phyloP scores from a whole-genome alignment of 2,329 filamentous ascomycete genomes.

The Colletotrichum australisinense region DNA sequence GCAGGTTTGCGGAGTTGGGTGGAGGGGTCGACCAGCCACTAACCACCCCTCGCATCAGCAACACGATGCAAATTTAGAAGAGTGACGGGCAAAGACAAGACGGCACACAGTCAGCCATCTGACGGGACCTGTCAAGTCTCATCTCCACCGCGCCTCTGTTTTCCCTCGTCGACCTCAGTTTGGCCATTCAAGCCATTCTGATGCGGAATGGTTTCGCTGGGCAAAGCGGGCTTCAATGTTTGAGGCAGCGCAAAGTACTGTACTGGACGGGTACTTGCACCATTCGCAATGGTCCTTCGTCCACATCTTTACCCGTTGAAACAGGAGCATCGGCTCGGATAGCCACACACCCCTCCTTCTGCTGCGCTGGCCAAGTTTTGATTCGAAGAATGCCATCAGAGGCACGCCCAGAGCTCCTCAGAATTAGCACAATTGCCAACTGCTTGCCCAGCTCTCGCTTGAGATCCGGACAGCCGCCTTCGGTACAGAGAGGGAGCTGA shows the following conservation, averaged over 20 bases:
- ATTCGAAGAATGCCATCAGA: constrained; percentile 5
- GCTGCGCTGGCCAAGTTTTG: neutral
- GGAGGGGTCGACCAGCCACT: constrained; percentile 6
- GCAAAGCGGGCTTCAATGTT: neutral
- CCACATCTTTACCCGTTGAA: constrained; percentile 23
- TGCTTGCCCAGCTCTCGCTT: constrained; percentile 7
- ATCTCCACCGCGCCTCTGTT: neutral
- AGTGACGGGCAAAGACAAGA: constrained; percentile 3
- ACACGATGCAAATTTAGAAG: neutral
- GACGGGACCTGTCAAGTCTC: constrained; percentile 6
- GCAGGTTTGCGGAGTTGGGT: constrained; percentile 9
- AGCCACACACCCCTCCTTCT: constrained; percentile 11
- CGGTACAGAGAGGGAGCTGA: neutral
- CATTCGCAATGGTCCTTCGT: neutral
- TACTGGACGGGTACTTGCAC: constrained; percentile 1
- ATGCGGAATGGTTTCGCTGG: constrained; percentile 21
- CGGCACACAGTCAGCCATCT: constrained; percentile 11
- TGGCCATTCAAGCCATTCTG: constrained; percentile 6
- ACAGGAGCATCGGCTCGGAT: constrained; percentile 23
- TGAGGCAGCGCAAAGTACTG: constrained; percentile 3
- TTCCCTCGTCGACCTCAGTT: neutral
- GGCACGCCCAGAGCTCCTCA: constrained; percentile 27
- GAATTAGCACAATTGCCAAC: neutral
- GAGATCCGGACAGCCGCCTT: constrained; percentile 13
- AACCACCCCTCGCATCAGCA: neutral